These are phyloP conservation scores for Dipsacomyces acuminosporus DNA, from an alignment of 371 early-diverging fungal species.

Conservation along the genomic window DNA sequence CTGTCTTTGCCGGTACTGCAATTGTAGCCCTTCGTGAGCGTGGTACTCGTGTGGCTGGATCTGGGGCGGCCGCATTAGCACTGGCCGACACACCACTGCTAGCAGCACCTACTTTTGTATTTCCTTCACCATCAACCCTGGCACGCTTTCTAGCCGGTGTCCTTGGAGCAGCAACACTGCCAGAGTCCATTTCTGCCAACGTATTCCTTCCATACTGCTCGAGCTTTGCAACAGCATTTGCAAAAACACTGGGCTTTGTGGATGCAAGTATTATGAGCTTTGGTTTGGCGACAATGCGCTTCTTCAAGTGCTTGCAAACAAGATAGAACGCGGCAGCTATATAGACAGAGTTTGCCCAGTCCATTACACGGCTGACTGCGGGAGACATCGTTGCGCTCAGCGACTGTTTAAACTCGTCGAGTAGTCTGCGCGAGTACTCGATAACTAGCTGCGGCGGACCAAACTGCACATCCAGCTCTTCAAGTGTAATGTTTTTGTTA, in stretches of 20 bases:
- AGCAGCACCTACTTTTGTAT: neutral
- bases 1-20: too few species aligned
- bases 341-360: conserved; percentile 34
- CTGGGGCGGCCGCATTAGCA: neutral
- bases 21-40: too few species aligned
- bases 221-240: conserved; percentile 19
- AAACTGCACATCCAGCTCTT: conserved; percentile 37
- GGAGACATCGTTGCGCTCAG: conserved; percentile 23
- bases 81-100: neutral
- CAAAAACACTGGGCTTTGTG: conserved; percentile 12
- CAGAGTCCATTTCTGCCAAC: conserved; percentile 14
- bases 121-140: neutral
- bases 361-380: conserved; percentile 22
- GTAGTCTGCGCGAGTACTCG: conserved; percentile 18
- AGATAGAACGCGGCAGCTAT: conserved; percentile 28
- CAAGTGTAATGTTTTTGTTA: conserved; percentile 30
- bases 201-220: conserved; percentile 21
- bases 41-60: neutral
- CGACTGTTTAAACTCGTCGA: conserved; percentile 19
- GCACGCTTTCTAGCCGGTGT: conserved; percentile 20
- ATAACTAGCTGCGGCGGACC: conserved; percentile 25
- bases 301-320: conserved; percentile 34
- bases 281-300: conserved; percentile 24
- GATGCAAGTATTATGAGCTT: conserved; percentile 15
- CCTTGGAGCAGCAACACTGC: conserved; percentile 2